These are phyloP conservation scores for Monotropa hypopitys DNA, from an alignment of 179 eudicot genomes.

Conservation along the genomic window DNA sequence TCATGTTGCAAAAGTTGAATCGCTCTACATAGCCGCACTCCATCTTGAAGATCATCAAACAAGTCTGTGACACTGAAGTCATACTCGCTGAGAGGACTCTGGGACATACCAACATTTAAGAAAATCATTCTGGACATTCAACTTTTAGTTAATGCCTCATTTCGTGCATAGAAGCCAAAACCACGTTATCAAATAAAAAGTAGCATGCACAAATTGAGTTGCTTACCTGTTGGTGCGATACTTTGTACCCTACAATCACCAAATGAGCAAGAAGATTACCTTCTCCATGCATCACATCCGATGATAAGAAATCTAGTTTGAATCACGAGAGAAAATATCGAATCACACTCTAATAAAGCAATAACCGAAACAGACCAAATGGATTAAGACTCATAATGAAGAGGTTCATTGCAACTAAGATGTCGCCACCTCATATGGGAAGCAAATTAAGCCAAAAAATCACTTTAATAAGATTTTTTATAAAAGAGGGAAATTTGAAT, in stretches of 20 bases:
- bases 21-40: conserved; percentile 80
- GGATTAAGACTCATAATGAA: neutral
- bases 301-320: conserved; percentile 54
- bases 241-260: conserved; percentile 73
- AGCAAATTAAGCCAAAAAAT: neutral
- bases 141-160: conserved; percentile 3
- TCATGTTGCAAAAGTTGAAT: conserved; percentile 74
- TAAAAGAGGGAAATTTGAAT: too few relatives aligned
- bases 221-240: conserved; percentile 70
- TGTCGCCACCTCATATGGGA: neutral
- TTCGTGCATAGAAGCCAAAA: neutral
- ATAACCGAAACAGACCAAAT: neutral
- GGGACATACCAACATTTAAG: conserved; percentile 19
- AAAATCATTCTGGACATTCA: conserved; percentile 4
- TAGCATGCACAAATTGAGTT: neutral
- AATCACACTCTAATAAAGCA: conserved; percentile 1
- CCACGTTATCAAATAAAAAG: neutral
- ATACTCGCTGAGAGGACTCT: conserved; percentile 72
- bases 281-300: conserved; percentile 94
- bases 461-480: too few relatives aligned
- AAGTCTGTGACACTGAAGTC: conserved; percentile 60
- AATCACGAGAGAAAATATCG: conserved; percentile 12
- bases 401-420: neutral
- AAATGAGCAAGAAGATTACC: conserved; percentile 90
- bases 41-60: conserved; percentile 76